Evolutionary conservation across 202 grass and related monocot species (phyloP).

Genomic region (Saccharum hybrid): DNA sequence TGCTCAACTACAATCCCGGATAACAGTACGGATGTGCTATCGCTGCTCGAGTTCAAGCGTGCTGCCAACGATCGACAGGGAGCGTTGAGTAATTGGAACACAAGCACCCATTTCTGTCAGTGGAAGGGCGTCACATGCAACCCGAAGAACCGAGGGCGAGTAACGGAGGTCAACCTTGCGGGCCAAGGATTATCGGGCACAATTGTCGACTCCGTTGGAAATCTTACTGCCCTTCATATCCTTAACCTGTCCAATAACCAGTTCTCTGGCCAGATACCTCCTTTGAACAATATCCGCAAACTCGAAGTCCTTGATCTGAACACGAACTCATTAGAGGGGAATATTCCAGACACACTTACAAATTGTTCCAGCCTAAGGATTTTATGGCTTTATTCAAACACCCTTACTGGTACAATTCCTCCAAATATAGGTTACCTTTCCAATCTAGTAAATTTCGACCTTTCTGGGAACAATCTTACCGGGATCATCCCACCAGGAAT

Average conservation of each 20-base stretch:
- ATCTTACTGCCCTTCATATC: neutral
- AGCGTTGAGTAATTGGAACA: neutral
- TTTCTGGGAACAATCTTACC: neutral
- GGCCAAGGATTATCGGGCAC: neutral
- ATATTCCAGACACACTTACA: neutral
- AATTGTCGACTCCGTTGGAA: neutral
- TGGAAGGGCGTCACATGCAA: neutral
- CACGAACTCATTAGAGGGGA: neutral
- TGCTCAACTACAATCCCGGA: neutral
- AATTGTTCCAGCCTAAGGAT: neutral
- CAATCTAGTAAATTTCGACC: neutral
- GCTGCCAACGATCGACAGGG: neutral
- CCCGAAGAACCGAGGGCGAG: neutral
- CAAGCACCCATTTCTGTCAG: neutral
- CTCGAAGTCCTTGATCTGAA: neutral
- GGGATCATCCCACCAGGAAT: neutral
- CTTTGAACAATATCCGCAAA: neutral
- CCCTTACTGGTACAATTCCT: neutral
- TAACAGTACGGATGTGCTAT: neutral
- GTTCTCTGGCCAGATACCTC: neutral
- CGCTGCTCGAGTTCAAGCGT: slow-evolving; percentile 2
- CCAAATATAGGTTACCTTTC: neutral
- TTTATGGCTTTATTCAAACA: neutral
- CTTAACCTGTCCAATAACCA: neutral
- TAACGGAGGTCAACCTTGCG: neutral